phyloP scores from a whole-genome alignment of 164 flowering plant genomes.

The Taxillus chinensis region DNA sequence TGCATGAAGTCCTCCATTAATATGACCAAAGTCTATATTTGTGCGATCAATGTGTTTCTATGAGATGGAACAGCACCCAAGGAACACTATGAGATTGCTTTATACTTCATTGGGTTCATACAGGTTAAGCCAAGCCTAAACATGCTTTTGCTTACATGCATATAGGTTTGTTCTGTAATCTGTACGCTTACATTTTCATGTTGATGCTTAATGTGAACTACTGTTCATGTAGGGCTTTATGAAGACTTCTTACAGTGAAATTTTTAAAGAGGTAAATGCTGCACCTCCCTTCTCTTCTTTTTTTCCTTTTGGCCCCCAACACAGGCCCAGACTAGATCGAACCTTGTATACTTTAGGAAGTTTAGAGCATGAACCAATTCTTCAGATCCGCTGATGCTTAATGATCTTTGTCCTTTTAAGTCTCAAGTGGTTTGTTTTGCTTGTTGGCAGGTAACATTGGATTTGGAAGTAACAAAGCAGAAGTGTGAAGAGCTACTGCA shows the following conservation, averaged over 20 bases:
- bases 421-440: neutral
- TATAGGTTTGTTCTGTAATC: neutral
- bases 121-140: neutral
- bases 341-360: neutral
- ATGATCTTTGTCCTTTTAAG: too few relatives aligned
- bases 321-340: neutral
- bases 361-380: too few relatives aligned
- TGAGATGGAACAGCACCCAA: too few relatives aligned
- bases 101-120: too few relatives aligned
- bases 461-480: constrained; percentile 33
- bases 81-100: too few relatives aligned
- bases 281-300: neutral
- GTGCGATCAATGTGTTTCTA: too few relatives aligned
- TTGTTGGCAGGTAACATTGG: constrained; percentile 55
- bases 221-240: constrained; percentile 58
- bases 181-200: neutral
- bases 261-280: constrained; percentile 71
- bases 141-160: neutral
- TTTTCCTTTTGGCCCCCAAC: neutral
- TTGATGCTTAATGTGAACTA: neutral
- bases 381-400: too few relatives aligned
- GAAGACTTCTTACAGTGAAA: constrained; percentile 53
- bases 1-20: too few relatives aligned
- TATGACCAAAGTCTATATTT: too few relatives aligned
- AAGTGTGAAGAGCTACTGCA: constrained; percentile 37